Evolutionary conservation across 1,139 yeast genomes (phyloP).

Genomic region (Geotrichum klebahnii): DNA sequence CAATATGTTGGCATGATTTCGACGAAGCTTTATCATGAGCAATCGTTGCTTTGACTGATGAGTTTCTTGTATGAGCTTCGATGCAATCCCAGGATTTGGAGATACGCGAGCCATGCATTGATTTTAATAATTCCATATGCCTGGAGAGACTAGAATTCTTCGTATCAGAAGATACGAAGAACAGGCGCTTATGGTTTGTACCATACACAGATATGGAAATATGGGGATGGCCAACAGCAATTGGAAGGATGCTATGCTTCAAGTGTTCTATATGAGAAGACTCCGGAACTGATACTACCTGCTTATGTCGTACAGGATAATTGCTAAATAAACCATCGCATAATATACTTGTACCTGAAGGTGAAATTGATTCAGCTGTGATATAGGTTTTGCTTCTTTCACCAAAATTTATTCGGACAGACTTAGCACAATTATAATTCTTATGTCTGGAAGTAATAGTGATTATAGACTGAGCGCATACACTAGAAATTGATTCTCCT

Average conservation of each 20-base stretch:
- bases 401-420: conserved; percentile 29
- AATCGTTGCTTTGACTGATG: conserved; percentile 36
- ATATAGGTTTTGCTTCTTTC: conserved; percentile 19
- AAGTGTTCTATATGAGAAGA: conserved; percentile 37
- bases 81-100: conserved; percentile 28
- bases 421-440: conserved; percentile 42
- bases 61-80: conserved; percentile 25
- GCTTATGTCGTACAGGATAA: conserved; percentile 55
- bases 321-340: conserved; percentile 50
- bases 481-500: conserved; percentile 33
- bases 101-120: conserved; percentile 28
- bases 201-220: conserved; percentile 32
- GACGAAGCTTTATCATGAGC: conserved; percentile 38
- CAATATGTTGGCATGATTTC: conserved; percentile 45
- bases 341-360: conserved; percentile 53
- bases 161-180: conserved; percentile 5
- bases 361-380: conserved; percentile 8
- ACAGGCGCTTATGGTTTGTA: conserved; percentile 16
- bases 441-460: conserved; percentile 35
- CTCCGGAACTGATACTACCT: conserved; percentile 33
- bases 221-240: conserved; percentile 37
- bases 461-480: conserved; percentile 28
- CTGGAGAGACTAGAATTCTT: conserved; percentile 14
- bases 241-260: conserved; percentile 40
- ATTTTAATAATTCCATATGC: conserved; percentile 24